Evolutionary conservation across 768 basidiomycete genomes (phyloP), one percentile per base, ranked within the genome.

Genomic region (Termitomyces sp.): DNA sequence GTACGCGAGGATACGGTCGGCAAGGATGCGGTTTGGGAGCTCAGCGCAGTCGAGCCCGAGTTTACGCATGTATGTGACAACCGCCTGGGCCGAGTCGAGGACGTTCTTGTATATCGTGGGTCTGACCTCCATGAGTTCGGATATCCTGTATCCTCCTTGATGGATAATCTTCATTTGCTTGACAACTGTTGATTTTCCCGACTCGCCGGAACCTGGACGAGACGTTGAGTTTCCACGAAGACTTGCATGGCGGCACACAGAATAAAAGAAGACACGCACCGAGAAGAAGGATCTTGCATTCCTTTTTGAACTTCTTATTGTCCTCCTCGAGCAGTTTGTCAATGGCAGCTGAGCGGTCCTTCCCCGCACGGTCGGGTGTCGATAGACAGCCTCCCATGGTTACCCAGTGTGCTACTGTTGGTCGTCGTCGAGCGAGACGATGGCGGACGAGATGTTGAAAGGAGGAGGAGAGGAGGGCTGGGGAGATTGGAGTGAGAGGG

Each of bases 151-250:
- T 5, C 92, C 92, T 62, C 85, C 83, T 68, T 92, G 88, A 68
- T 94, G 88, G 45, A 94, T 92, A 54, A 94, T 92, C 77, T 93
- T 94, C 92, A 94, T 94, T 70, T 94, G 92, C 70, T 94, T 94
- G 38, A 93, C 94, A 63, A 98, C 93, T 0, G 96, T 98, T 3
- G 86, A 88, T 74, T 98, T 98, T 9, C 95, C 95, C 0, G 90
- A 92, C 76, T 96, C 94, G 65, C 94, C 94, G 13, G 94, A 95
- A 56, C 95, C 94, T 95, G 89, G 61, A 92, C 86, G 1, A 89
- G 20, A 24, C 1, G 6, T 30, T 45, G 6, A 54, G 38, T 2
- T 24, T 9, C n/a, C n/a, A 42, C n/a, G 20, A 38, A 8, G n/a
- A 20, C n/a, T 0, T 8, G 8, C 30, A 7, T 30, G 26, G 30